phyloP scores from a whole-genome alignment of 495 filamentous ascomycete genomes.

The Aeminium ludgeri region DNA sequence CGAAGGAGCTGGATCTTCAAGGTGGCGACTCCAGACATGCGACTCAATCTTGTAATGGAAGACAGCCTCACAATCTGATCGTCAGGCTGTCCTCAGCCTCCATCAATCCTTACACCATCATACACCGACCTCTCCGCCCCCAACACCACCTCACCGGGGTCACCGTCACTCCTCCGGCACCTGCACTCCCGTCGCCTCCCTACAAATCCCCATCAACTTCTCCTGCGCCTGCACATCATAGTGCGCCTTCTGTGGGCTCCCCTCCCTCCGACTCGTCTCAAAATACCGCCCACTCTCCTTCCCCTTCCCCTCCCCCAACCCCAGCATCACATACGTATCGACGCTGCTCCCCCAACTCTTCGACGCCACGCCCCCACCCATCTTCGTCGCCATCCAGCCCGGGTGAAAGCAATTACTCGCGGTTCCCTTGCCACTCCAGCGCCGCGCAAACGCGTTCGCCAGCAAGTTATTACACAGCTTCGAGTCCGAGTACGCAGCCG shows the following conservation, averaged over 20 bases:
- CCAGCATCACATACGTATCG: constrained; percentile 30
- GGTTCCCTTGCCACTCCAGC: constrained; percentile 28
- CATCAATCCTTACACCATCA: too few species aligned
- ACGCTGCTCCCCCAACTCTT: constrained; percentile 29
- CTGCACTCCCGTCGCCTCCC: constrained; percentile 6
- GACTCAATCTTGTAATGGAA: too few species aligned
- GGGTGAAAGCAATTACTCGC: constrained; percentile 38
- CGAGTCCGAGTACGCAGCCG: constrained; percentile 30
- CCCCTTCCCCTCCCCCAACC: constrained; percentile 28
- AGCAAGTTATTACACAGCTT: constrained; percentile 40
- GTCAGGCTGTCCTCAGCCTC: too few species aligned
- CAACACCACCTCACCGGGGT: too few species aligned
- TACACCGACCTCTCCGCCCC: too few species aligned
- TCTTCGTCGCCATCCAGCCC: constrained; percentile 47
- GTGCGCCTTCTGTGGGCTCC: constrained; percentile 3
- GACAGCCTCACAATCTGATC: too few species aligned
- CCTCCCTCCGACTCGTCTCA: not conserved
- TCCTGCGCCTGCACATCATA: constrained; percentile 11
- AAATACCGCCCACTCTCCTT: constrained; percentile 6
- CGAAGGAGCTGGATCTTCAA: too few species aligned
- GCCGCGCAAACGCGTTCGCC: constrained; percentile 35
- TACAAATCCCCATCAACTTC: constrained; percentile 12
- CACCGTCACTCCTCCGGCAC: not conserved
- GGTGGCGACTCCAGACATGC: too few species aligned
- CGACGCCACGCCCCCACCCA: constrained; percentile 31